Percentiles rank a stretch among this genome's conserved stretches.
Evolutionary conservation across 805 yeast species (phyloP).

Genomic region (Kuraishia ogatae): DNA sequence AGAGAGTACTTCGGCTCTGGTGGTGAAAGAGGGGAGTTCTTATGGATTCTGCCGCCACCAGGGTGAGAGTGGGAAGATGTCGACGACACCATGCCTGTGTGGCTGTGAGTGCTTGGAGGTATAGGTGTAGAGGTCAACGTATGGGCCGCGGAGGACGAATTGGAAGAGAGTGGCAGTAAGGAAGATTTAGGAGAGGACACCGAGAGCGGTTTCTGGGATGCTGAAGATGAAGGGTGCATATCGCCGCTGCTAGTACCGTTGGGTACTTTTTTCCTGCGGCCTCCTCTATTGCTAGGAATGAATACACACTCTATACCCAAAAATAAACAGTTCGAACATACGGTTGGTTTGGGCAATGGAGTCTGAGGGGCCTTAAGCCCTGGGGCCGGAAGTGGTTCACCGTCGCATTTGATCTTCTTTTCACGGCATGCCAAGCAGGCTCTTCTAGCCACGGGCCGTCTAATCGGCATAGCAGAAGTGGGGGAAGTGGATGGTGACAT

Average conservation of each 20-base stretch:
- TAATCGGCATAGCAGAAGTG: slow-evolving; percentile 6
- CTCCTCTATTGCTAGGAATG: slow-evolving; percentile 51
- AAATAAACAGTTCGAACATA: slow-evolving; percentile 41
- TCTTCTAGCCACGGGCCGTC: slow-evolving; percentile 45
- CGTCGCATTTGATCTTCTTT: slow-evolving; percentile 60
- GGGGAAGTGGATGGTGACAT: not conserved
- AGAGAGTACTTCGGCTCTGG: not conserved
- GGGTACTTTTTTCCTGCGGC: slow-evolving; percentile 30
- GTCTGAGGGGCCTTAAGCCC: slow-evolving; percentile 4
- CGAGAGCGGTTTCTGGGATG: not conserved
- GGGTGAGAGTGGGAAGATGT: not conserved
- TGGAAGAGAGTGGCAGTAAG: not conserved
- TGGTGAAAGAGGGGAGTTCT: not conserved
- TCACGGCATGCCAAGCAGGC: slow-evolving; percentile 61
- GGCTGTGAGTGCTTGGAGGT: not conserved
- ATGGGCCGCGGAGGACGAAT: slow-evolving; percentile 3
- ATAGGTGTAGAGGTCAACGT: slow-evolving; percentile 3
- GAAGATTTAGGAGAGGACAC: slow-evolving; percentile 3
- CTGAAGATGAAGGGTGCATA: not conserved
- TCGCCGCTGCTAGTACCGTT: not conserved
- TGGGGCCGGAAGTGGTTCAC: slow-evolving; percentile 29
- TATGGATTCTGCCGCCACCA: not conserved
- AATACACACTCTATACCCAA: slow-evolving; percentile 43
- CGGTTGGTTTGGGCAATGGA: not conserved
- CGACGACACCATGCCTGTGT: not conserved